These are phyloP conservation scores for Quambalaria eucalypti DNA, from an alignment of 1,284 basidiomycete genomes.

Conservation along the genomic window DNA sequence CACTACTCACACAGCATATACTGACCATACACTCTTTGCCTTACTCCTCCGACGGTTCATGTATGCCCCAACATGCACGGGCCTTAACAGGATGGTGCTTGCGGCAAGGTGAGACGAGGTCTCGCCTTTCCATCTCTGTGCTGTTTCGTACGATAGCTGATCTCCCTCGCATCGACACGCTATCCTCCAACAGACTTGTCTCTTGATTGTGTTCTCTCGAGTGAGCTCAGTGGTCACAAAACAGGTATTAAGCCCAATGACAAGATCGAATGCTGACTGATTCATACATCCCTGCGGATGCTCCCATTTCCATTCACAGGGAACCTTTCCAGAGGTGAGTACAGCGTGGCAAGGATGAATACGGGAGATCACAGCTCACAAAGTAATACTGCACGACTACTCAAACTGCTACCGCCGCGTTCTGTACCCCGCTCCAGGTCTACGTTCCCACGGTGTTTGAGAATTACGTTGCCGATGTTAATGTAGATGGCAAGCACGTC, in stretches of 20 bases:
- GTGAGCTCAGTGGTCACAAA: slow-evolving; percentile 31
- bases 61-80: too few relatives aligned
- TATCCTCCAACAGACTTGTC: slow-evolving; percentile 72
- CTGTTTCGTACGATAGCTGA: too few relatives aligned
- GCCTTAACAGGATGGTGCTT: too few relatives aligned
- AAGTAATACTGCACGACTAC: neutral
- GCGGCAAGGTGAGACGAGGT: too few relatives aligned
- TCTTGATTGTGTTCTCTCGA: slow-evolving; percentile 76
- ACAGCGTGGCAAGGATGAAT: too few relatives aligned
- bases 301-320: slow-evolving; percentile 33
- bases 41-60: too few relatives aligned
- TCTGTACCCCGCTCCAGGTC: slow-evolving; percentile 53
- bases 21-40: too few relatives aligned
- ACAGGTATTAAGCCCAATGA: too few relatives aligned
- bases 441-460: slow-evolving; percentile 90
- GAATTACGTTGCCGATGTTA: slow-evolving; percentile 78
- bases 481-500: slow-evolving; percentile 82
- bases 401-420: neutral
- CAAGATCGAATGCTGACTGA: too few relatives aligned
- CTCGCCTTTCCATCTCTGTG: too few relatives aligned
- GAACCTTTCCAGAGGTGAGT: slow-evolving; percentile 81
- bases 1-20: too few relatives aligned
- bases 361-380: neutral
- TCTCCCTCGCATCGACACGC: slow-evolving; percentile 27
- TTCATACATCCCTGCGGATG: neutral